Conservation (phyloP, 2,329 filamentous ascomycete genomes). For the Nigrospora oryzae region DNA sequence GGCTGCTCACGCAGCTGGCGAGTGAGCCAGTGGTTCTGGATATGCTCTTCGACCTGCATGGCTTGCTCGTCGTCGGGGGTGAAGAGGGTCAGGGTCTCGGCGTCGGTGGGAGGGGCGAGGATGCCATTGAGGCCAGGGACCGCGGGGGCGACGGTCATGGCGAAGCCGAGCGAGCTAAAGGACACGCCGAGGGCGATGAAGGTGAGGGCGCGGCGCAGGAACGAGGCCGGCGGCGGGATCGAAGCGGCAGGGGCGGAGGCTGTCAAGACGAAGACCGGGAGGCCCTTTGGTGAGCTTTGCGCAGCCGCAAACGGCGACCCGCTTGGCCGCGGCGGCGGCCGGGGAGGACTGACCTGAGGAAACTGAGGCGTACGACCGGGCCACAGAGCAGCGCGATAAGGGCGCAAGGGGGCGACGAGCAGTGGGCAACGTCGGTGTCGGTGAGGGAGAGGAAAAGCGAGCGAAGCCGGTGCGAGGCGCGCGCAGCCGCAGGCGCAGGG, state of each 20-base stretch:
- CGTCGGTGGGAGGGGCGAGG: slow-evolving; percentile 50
- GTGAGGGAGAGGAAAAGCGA: too few species aligned
- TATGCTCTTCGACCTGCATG: slow-evolving; percentile 59
- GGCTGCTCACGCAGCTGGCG: slow-evolving; percentile 57
- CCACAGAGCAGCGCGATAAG: too few species aligned
- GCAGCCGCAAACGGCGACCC: slow-evolving; percentile 2
- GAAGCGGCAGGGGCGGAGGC: too few species aligned
- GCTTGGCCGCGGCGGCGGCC: slow-evolving; percentile 1
- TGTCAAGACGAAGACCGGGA: too few species aligned
- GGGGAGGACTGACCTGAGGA: not conserved
- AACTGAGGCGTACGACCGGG: too few species aligned
- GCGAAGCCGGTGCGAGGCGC: too few species aligned
- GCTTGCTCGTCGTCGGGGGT: slow-evolving; percentile 44
- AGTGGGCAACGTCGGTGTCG: too few species aligned
- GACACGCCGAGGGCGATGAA: slow-evolving; percentile 36
- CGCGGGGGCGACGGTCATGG: slow-evolving; percentile 46
- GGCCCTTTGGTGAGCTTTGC: too few species aligned
- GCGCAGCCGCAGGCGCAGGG: too few species aligned
- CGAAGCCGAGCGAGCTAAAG: slow-evolving; percentile 43
- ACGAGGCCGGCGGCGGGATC: slow-evolving; percentile 15
- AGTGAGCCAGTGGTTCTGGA: slow-evolving; percentile 69
- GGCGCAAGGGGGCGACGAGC: too few species aligned
- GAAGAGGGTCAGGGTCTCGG: slow-evolving; percentile 64
- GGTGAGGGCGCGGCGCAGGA: slow-evolving; percentile 34
- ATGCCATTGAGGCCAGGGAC: slow-evolving; percentile 38